Conservation (phyloP, 1,284 basidiomycete species). For the Mycena sp. region DNA sequence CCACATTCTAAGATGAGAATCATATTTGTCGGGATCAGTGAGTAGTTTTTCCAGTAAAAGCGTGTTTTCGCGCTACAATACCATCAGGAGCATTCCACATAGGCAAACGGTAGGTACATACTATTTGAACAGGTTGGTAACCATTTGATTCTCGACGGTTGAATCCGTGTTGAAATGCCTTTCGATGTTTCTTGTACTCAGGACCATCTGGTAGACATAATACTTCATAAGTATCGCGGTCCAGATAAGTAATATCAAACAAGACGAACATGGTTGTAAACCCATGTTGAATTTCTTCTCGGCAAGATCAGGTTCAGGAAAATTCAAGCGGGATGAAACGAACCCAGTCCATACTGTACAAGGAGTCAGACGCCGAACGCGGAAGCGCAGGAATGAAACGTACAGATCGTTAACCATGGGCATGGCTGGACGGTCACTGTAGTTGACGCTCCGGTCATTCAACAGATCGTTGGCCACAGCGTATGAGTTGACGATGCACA, state of each 20-base stretch:
- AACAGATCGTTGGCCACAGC: slow-evolving; percentile 43
- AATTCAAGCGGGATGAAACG: background rate
- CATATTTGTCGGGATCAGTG: slow-evolving; percentile 12
- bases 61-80: slow-evolving; percentile 15
- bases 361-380: background rate
- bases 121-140: slow-evolving; percentile 16
- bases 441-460: slow-evolving; percentile 42
- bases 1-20: slow-evolving; percentile 15
- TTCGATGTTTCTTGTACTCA: slow-evolving; percentile 16
- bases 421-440: slow-evolving; percentile 41
- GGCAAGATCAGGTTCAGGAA: background rate
- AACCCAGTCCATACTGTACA: slow-evolving; percentile 43
- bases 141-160: slow-evolving; percentile 18
- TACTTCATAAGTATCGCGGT: background rate
- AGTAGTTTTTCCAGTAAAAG: slow-evolving; percentile 18
- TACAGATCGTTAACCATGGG: slow-evolving; percentile 40
- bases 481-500: slow-evolving; percentile 41
- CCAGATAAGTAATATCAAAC: background rate
- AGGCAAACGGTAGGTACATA: background rate
- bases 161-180: slow-evolving; percentile 17
- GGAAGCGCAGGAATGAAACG: background rate
- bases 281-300: slow-evolving; percentile 24
- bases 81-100: background rate
- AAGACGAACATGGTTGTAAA: slow-evolving; percentile 17
- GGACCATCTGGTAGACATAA: background rate